Conservation (phyloP, 169 alveolate species). For the Cryptosporidium viatorum region DNA sequence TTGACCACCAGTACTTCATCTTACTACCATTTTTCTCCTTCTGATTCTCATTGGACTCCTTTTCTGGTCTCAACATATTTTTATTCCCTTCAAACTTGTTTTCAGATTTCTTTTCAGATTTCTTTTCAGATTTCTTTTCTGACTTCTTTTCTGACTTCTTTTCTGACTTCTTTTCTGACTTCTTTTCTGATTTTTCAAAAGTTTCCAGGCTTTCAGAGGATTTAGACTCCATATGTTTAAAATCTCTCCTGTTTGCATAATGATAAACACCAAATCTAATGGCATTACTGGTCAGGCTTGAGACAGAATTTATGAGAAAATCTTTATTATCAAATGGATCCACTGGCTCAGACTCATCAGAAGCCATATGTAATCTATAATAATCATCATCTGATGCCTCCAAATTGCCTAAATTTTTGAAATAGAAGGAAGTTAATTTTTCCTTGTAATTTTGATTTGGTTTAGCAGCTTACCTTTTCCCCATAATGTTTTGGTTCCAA, state of each 20-base stretch:
- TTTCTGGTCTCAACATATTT: background rate
- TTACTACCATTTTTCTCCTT: background rate
- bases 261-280: slow-evolving; percentile 62
- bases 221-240: background rate
- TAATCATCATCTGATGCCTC: slow-evolving; percentile 72
- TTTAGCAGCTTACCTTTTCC: slow-evolving; percentile 43
- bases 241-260: background rate
- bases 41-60: background rate
- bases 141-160: background rate
- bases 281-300: slow-evolving; percentile 24
- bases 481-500: slow-evolving; percentile 24
- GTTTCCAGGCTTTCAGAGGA: background rate
- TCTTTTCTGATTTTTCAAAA: background rate
- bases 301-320: slow-evolving; percentile 9
- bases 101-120: background rate
- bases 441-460: background rate
- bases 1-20: slow-evolving; percentile 39
- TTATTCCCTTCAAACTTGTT: background rate
- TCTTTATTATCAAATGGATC: slow-evolving; percentile 63
- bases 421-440: background rate
- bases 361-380: slow-evolving; percentile 44
- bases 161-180: background rate
- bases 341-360: slow-evolving; percentile 63
- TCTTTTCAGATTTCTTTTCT: background rate
- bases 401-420: slow-evolving; percentile 7